These are phyloP conservation scores for Lichtheimia ramosa DNA, from an alignment of 371 early-diverging fungal species.

Conservation along the genomic window DNA sequence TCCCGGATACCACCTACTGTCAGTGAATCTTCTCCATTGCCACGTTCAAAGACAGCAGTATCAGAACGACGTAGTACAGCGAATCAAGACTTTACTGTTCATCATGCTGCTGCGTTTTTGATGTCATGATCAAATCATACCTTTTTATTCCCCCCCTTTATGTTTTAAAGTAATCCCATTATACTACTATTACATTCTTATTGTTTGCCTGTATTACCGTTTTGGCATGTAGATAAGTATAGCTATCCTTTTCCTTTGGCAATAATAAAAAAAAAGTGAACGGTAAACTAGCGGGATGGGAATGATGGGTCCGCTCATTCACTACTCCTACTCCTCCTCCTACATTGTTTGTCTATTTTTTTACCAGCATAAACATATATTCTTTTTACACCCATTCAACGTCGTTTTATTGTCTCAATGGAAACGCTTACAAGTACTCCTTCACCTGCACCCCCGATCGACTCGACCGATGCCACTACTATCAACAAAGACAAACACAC, in stretches of 20 bases:
- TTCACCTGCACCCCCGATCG: neutral
- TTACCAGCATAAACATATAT: too few relatives aligned
- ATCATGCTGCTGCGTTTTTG: neutral
- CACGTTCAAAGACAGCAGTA: conserved; percentile 7
- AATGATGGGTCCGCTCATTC: too few relatives aligned
- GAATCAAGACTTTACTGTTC: neutral
- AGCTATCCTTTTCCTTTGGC: too few relatives aligned
- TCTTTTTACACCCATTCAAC: too few relatives aligned
- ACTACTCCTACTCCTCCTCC: too few relatives aligned
- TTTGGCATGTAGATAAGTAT: too few relatives aligned
- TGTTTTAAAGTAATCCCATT: neutral
- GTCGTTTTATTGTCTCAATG: neutral
- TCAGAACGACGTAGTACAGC: neutral
- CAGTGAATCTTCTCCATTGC: conserved; percentile 29
- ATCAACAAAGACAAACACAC: neutral
- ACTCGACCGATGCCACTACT: neutral
- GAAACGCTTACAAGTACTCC: neutral
- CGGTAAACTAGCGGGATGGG: too few relatives aligned
- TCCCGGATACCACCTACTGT: conserved; percentile 21
- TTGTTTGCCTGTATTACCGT: too few relatives aligned
- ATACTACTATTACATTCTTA: neutral
- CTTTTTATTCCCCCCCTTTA: neutral
- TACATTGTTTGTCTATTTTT: too few relatives aligned
- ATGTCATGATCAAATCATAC: neutral
- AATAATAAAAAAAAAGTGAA: too few relatives aligned